These are phyloP conservation scores for Talaromyces liani DNA, from an alignment of 495 filamentous ascomycete species.

Conservation along the genomic window DNA sequence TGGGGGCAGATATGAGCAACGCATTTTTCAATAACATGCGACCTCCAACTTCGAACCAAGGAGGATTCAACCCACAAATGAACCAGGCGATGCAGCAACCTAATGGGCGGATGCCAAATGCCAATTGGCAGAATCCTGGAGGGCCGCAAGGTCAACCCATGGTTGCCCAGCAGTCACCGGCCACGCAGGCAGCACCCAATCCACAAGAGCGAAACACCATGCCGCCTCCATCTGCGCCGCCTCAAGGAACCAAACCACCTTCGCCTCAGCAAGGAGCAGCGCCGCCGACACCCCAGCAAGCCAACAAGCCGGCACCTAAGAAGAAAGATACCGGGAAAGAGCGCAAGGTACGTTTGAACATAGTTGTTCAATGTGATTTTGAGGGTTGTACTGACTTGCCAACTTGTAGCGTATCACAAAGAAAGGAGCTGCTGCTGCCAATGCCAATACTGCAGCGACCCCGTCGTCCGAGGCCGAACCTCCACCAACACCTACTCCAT, in stretches of 20 bases:
- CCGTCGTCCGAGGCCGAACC: constrained; percentile 68
- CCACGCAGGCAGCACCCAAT: constrained; percentile 52
- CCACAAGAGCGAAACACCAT: constrained; percentile 69
- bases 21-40: constrained; percentile 68
- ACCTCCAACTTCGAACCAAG: constrained; percentile 80
- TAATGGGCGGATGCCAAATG: constrained; percentile 41
- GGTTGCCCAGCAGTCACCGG: constrained; percentile 42
- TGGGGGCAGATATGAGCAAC: constrained; percentile 58
- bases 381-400: constrained; percentile 6
- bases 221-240: constrained; percentile 83
- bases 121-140: constrained; percentile 45
- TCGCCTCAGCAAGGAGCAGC: constrained; percentile 76
- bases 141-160: constrained; percentile 44
- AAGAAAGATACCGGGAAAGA: constrained; percentile 66
- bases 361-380: too few species aligned
- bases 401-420: constrained; percentile 49
- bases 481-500: constrained; percentile 69
- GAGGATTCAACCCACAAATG: constrained; percentile 56
- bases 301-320: constrained; percentile 73
- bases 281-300: constrained; percentile 79
- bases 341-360: constrained; percentile 61
- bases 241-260: constrained; percentile 56
- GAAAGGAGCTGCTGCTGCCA: constrained; percentile 57
- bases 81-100: constrained; percentile 39
- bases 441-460: constrained; percentile 55